phyloP scores from a whole-genome alignment of 352 stramenopile species.

The Thraustochytrium sp. region DNA sequence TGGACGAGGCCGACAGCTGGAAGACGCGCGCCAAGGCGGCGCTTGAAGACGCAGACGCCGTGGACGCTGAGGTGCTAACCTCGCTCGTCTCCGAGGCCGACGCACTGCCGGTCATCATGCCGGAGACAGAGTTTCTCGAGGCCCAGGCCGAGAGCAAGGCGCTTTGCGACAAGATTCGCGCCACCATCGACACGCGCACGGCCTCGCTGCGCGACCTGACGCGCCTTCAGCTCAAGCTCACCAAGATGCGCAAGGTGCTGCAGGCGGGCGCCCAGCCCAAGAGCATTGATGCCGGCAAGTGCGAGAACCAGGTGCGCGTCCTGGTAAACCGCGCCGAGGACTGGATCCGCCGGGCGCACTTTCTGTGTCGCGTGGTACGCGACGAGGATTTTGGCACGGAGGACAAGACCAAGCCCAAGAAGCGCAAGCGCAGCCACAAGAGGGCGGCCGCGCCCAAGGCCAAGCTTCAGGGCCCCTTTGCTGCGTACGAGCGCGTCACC shows the following conservation, averaged over 20 bases:
- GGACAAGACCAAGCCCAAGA: constrained; percentile 3
- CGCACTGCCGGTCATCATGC: not conserved
- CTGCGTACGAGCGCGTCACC: not conserved
- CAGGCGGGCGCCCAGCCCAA: not conserved
- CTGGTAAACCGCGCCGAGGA: not conserved
- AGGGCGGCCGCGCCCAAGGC: not conserved
- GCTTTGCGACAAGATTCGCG: constrained; percentile 1
- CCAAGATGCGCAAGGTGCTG: not conserved
- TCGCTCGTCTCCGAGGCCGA: not conserved
- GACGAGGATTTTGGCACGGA: constrained; percentile 15
- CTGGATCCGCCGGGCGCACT: constrained; percentile 24
- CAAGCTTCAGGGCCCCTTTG: constrained; percentile 22
- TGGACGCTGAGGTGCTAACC: not conserved
- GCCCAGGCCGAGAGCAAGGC: not conserved
- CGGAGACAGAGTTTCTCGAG: not conserved
- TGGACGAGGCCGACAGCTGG: constrained; percentile 18
- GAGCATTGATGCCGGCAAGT: not conserved
- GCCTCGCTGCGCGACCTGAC: not conserved
- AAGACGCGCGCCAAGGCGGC: not conserved
- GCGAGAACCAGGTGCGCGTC: not conserved
- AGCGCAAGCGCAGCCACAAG: constrained; percentile 9
- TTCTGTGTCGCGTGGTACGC: constrained; percentile 13
- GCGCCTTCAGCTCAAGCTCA: not conserved
- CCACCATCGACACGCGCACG: not conserved
- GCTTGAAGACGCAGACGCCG: not conserved